Base-by-base conservation (phyloP, 345 rosid genomes). In the Aethionema arabicum region DNA sequence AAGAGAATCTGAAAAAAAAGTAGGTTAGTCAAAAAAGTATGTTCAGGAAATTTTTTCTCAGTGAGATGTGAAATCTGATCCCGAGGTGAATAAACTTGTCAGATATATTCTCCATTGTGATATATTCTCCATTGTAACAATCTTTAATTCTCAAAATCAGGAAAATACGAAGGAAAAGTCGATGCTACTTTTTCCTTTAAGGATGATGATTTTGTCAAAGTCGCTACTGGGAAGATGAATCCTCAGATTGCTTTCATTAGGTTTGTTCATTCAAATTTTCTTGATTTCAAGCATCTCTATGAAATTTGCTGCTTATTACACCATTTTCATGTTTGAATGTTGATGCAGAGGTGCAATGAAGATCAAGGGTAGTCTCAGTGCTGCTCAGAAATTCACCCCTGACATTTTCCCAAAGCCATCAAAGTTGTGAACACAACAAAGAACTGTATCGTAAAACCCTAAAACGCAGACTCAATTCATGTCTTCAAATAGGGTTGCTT, bases 371-470 rank as follows among this genome's bases (percentile, higher is more conserved):
- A 93, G 97, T 61, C 79, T 93, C 69, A 86, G 84, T 62, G 95
- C 97, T 0, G 99, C 97, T 0, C 97, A 87, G 83, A 90, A 93
- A 59, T 84, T 93, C 72, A 87, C 99, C 8, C 99, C 99, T 0
- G 99, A 90, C 69, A 87, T 93, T 68, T 93, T 93, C 86, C 99
- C 99, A 0, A 93, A 87, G 82, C 95, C 87, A 8, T 69, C 99
- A 2, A 93, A 90, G 87, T 59, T 93, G 84, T 93, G 83, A 93
- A 45, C 67, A 65, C 42, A 49, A 12, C 14, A 12, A 59, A 43
- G 21, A 42, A 5, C 57, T 55, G 61, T 57, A 71, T 12, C 63
- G 65, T 59, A 21, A 45, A 70, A 40, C 59, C 65, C 31, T 67
- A 32, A 32, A 12, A 63, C 42, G 35, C 68, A 33, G 31, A 35